Base-by-base conservation (phyloP, 768 basidiomycete genomes). In the Kwoniella europaea region DNA sequence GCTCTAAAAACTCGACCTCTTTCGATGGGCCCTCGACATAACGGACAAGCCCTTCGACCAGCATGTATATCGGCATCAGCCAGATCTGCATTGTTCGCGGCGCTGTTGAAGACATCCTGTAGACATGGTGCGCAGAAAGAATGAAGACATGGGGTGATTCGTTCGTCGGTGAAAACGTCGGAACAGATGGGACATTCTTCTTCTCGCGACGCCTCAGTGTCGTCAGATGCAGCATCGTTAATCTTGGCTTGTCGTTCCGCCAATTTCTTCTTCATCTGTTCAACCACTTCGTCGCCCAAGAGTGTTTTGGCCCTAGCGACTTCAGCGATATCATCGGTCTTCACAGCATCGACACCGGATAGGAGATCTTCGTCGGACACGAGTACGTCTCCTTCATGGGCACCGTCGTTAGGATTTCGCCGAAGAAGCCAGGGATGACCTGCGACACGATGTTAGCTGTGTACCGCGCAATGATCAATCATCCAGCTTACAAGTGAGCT, bases 51-150 rank as follows among this genome's bases (percentile, higher is more conserved):
- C 41, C 75, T 24, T 18, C 70, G 67, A 4, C 74, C 76, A 27
- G 64, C 29, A 13, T 69, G 53, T 12, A 78, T 44, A 53, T 82
- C 72, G 5, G 85, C 85, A 24, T 83, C 82, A 12, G 72, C 73
- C 52, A 81, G 73, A 46, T 87, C 86, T 1, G 76, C 79, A 41
- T 82, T 85, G 18, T 80, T 80, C 4, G 75, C 74, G 35, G 86
- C 84, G 0, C 79, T 76, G 54, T 87, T 84, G 53, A 90, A 73
- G 24, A 88, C 85, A 53, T 87, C 85, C n/a, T 82, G 87, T 86
- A 90, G 84, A 75, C 91, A 91, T 50, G 87, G 86, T 7, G 85
- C 84, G 43, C 91, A 91, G 82, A 90, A 91, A 1, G 86, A 80
- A 74, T 91, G 91, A 1, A 80, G 79, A 74, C 91, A 92, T 0